These are phyloP conservation scores for Boechera retrofracta DNA, from an alignment of 345 rosid genomes.

Conservation along the genomic window DNA sequence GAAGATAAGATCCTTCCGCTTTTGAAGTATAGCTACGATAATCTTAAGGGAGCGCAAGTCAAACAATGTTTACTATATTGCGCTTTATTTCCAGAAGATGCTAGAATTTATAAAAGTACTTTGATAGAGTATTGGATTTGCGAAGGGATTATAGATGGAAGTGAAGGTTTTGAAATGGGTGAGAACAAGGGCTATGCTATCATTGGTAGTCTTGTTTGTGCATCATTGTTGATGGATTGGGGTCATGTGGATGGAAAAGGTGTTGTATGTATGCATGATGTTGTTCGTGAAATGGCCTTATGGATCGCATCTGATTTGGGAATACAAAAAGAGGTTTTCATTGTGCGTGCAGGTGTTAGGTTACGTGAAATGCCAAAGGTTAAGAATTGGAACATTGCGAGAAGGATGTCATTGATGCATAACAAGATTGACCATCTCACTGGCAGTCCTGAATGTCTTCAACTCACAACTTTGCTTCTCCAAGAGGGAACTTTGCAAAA, in stretches of 20 bases:
- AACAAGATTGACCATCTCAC: constrained; percentile 26
- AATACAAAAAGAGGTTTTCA: too few relatives aligned
- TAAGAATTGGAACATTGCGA: constrained; percentile 16
- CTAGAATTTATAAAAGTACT: background rate
- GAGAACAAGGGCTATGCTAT: constrained; percentile 35
- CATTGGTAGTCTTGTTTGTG: constrained; percentile 33
- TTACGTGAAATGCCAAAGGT: too few relatives aligned
- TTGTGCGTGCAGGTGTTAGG: too few relatives aligned
- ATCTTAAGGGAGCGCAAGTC: background rate
- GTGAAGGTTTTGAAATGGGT: constrained; percentile 25
- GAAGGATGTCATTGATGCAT: constrained; percentile 42
- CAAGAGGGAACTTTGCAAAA: background rate
- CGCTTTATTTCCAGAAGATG: constrained; percentile 45
- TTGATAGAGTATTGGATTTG: constrained; percentile 43
- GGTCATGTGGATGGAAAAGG: too few relatives aligned
- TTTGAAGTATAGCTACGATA: constrained; percentile 49
- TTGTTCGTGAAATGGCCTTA: too few relatives aligned
- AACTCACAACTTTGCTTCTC: constrained; percentile 40
- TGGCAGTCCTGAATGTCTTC: constrained; percentile 25
- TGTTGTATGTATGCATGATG: too few relatives aligned
- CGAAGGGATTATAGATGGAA: constrained; percentile 28
- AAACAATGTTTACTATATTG: constrained; percentile 49
- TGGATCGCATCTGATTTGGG: too few relatives aligned
- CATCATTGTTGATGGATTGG: too few relatives aligned
- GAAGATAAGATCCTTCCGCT: constrained; percentile 41